A percentile compares a stretch with the other conserved stretches of the same genome.
Evolutionary conservation across 2,329 filamentous ascomycete genomes (phyloP).

Genomic region (Colletotrichum costaricense): DNA sequence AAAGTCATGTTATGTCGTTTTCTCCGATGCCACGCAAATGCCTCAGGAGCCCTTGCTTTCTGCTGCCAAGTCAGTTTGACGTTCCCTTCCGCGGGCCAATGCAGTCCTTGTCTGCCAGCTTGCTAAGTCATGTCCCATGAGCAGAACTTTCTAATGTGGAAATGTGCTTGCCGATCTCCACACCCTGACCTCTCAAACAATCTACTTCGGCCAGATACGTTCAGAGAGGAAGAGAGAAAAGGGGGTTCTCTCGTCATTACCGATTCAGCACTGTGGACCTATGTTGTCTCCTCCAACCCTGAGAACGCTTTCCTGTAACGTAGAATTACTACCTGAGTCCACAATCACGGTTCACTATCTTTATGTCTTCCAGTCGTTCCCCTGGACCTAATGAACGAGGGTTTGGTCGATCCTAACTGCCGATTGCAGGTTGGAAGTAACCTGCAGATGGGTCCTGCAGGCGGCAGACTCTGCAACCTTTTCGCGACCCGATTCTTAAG

Average conservation of each 20-base stretch:
- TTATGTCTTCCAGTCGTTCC: not conserved
- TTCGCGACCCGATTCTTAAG: not conserved
- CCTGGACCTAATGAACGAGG: not conserved
- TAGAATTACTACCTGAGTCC: slow-evolving; percentile 17
- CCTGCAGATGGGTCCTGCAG: not conserved
- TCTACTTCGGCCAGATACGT: not conserved
- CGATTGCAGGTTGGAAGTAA: not conserved
- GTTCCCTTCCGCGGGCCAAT: not conserved
- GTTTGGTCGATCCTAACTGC: not conserved
- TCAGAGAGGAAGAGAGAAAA: not conserved
- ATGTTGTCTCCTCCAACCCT: not conserved
- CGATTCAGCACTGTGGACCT: slow-evolving; percentile 1
- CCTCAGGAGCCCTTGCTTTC: too few species aligned
- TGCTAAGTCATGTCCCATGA: not conserved
- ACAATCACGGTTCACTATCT: not conserved
- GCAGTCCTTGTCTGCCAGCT: not conserved
- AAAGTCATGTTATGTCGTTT: not conserved
- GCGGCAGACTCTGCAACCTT: not conserved
- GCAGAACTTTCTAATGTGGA: not conserved
- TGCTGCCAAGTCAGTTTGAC: not conserved
- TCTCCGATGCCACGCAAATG: not conserved
- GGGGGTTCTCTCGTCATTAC: slow-evolving; percentile 1
- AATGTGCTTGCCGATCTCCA: not conserved
- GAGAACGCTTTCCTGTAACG: not conserved
- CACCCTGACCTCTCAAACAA: not conserved